phyloP scores from a whole-genome alignment of 306 rosid species.

The Acacia confusa region DNA sequence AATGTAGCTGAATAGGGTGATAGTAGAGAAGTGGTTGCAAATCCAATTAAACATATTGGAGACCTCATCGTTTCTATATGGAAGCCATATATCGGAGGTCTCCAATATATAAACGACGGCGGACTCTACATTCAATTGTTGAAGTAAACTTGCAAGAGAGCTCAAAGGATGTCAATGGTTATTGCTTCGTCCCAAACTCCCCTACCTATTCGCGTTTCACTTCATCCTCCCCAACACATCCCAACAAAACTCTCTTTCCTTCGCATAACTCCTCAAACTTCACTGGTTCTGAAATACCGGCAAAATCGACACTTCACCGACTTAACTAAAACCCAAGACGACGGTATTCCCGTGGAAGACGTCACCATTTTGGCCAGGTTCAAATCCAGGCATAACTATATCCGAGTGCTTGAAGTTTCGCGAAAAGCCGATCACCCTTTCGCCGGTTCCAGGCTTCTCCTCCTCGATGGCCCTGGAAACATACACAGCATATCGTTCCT shows the following conservation, averaged over 20 bases:
- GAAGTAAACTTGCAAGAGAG: not conserved
- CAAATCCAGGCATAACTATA: conserved; percentile 76
- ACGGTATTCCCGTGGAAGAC: conserved; percentile 66
- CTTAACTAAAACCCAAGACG: conserved; percentile 51
- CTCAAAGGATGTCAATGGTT: conserved; percentile 32
- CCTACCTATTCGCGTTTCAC: conserved; percentile 21
- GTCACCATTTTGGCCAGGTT: conserved; percentile 65
- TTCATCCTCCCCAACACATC: not conserved
- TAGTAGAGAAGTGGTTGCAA: not conserved
- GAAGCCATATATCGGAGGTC: not conserved
- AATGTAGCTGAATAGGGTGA: not conserved
- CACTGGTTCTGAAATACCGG: conserved; percentile 41
- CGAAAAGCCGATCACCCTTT: conserved; percentile 78
- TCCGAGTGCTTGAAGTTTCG: conserved; percentile 80
- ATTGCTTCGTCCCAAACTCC: conserved; percentile 34
- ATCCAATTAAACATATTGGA: not conserved
- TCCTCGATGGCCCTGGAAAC: conserved; percentile 86
- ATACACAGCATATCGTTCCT: conserved; percentile 86
- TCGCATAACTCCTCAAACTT: not conserved
- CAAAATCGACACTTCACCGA: conserved; percentile 27
- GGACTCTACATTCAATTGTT: not conserved
- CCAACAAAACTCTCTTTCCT: conserved; percentile 22
- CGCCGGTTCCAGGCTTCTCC: conserved; percentile 88
- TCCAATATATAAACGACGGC: not conserved
- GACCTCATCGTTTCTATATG: not conserved